phyloP scores from a whole-genome alignment of 805 yeast genomes.

The Naumovozyma baii region DNA sequence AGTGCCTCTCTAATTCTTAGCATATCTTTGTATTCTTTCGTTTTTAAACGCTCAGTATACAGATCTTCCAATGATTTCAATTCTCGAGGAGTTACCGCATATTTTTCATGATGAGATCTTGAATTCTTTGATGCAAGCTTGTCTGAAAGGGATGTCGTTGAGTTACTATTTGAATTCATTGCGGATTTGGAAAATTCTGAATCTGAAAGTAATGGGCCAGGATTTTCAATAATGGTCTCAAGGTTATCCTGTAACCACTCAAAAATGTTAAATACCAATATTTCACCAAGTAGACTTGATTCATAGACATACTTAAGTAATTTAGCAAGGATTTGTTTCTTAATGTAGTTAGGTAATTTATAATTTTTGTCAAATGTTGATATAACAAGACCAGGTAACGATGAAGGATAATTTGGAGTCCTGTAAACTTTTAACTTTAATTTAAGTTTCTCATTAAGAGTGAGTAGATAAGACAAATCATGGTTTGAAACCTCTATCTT shows the following conservation, averaged over 20 bases:
- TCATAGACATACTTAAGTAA: conserved; percentile 37
- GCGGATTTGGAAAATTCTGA: conserved; percentile 1
- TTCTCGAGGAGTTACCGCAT: conserved; percentile 22
- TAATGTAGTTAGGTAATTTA: conserved; percentile 62
- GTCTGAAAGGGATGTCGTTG: background rate
- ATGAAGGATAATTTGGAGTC: conserved; percentile 49
- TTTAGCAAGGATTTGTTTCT: conserved; percentile 43
- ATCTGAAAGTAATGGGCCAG: conserved; percentile 51
- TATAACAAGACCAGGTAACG: conserved; percentile 61
- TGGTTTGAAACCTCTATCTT: conserved; percentile 28
- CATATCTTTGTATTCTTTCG: conserved; percentile 33
- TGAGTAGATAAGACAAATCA: conserved; percentile 24
- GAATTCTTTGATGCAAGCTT: conserved; percentile 6
- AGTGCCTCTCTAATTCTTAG: conserved; percentile 41
- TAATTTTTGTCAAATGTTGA: conserved; percentile 34
- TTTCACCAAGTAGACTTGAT: conserved; percentile 51
- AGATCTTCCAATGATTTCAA: conserved; percentile 28
- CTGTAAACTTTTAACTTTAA: conserved; percentile 34
- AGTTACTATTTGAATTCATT: background rate
- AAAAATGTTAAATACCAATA: conserved; percentile 54
- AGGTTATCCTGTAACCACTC: conserved; percentile 72
- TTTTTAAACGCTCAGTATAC: conserved; percentile 28
- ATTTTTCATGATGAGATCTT: conserved; percentile 15
- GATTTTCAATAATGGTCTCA: conserved; percentile 49
- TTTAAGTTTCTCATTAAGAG: conserved; percentile 28